Base-by-base conservation (phyloP, 2,329 filamentous ascomycete species). In the Colletotrichum sublineola region DNA sequence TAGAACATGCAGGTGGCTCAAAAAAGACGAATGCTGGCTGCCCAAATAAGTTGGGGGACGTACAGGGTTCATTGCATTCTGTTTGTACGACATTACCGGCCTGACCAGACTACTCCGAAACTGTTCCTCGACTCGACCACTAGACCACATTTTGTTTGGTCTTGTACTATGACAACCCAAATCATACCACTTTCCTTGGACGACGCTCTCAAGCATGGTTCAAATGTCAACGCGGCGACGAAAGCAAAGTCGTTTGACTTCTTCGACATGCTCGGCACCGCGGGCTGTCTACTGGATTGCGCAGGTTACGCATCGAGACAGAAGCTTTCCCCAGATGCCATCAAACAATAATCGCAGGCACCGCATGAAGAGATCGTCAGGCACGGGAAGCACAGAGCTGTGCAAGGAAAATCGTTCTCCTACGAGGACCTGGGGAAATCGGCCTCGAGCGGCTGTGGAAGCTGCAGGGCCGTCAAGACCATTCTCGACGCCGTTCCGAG, bases 351-450 rank as follows among this genome's bases (percentile, higher is more conserved):
- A 2, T 52, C 60, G 7, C 31, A 12, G n/a, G 50, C 60, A 24
- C 14, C 52, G 0, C 33, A 58, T n/a, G 67, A 64, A 29, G 60
- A 68, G n/a, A n/a, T 50, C 18, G 0, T 24, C n/a, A 58, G 38
- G 3, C 42, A 36, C 18, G 52, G 60, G 6, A 64, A 42, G n/a
- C 42, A 31, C 7, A 48, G 36, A 33, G 18, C 15, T 31, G 18
- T 42, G 5, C 67, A 57, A 8, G 60, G 67, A 5, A 69, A 58
- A n/a, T 9, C n/a, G 7, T 69, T 64, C 1, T 36, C 52, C n/a
- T 69, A 69, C 0, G 33, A 20, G 1, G 24, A 58, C 0, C 14
- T 42, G 12, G 40, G 1, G 40, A 42, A 42, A 12, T 42, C 40
- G 40, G 14, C 14, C 40, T 15, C 14, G 40, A 18, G 14, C 15